Percentiles rank a stretch among this genome's conserved stretches.
These are phyloP conservation scores for Trichophyton verrucosum DNA, from an alignment of 2,329 filamentous ascomycete species.

Conservation along the genomic window DNA sequence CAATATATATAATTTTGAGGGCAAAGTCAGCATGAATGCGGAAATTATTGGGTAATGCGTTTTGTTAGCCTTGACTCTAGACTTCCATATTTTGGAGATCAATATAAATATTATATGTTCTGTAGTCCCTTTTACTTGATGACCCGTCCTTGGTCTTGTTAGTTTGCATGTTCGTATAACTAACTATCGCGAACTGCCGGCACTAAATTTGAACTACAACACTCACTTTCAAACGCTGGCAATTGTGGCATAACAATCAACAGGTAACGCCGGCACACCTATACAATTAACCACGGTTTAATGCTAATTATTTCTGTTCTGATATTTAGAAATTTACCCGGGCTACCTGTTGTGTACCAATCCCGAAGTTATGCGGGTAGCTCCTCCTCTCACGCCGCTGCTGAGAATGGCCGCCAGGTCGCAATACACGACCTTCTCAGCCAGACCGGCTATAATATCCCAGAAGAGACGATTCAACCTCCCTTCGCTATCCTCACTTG, in stretches of 20 bases:
- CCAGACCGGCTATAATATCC: constrained; percentile 4
- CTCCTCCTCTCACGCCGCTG: neutral
- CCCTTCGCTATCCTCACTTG: constrained; percentile 12
- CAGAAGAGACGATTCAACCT: constrained; percentile 11
- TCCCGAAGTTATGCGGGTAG: neutral
- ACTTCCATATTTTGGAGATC: neutral
- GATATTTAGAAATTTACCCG: neutral
- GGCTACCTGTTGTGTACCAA: neutral
- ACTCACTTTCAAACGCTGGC: neutral
- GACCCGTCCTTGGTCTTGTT: too few species aligned
- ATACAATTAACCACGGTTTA: too few species aligned
- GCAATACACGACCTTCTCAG: neutral
- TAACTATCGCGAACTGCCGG: neutral
- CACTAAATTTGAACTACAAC: neutral
- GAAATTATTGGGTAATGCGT: constrained; percentile 17
- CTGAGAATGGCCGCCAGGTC: neutral
- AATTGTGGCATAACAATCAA: neutral
- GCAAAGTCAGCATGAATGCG: constrained; percentile 28
- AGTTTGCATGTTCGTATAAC: neutral
- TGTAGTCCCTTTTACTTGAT: too few species aligned
- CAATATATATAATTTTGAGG: constrained; percentile 24
- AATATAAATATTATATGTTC: neutral
- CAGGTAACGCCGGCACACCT: too few species aligned
- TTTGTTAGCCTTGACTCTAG: neutral
- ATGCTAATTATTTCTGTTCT: neutral